A percentile compares a stretch with the other conserved stretches of the same genome.
Evolutionary conservation across 192 early-diverging fungal genomes (phyloP).

Genomic region (Rhizoclosmatium sp.): DNA sequence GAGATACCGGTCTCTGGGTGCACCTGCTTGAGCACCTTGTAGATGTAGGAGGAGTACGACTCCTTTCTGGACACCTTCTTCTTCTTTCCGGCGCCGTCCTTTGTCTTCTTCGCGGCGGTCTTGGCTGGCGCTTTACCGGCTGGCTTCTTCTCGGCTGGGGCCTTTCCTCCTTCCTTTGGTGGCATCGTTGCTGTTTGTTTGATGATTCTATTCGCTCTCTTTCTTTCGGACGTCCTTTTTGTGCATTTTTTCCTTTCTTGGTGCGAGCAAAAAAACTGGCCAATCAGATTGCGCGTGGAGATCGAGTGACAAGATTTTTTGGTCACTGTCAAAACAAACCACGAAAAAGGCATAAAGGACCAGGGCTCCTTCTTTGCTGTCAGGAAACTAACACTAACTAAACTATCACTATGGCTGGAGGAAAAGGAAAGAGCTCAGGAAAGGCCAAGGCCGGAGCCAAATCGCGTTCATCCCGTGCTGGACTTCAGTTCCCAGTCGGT

Average conservation of each 20-base stretch:
- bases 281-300: no score
- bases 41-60: slow-evolving; percentile 96
- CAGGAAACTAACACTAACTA: slow-evolving; percentile 5
- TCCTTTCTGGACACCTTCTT: slow-evolving; percentile 81
- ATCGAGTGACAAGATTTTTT: no score
- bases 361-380: not conserved
- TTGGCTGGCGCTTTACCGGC: slow-evolving; percentile 77
- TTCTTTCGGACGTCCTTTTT: not conserved
- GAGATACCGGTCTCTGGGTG: slow-evolving; percentile 98
- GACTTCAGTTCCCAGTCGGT: slow-evolving; percentile 96
- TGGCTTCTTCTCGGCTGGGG: slow-evolving; percentile 47
- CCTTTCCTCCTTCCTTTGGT: slow-evolving; percentile 56
- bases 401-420: slow-evolving; percentile 40
- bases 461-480: slow-evolving; percentile 88
- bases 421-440: slow-evolving; percentile 51
- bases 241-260: no score
- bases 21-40: slow-evolving; percentile 97
- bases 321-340: not conserved
- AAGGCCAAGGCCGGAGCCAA: slow-evolving; percentile 55
- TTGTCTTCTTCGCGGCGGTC: slow-evolving; percentile 70
- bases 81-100: slow-evolving; percentile 66
- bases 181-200: slow-evolving; percentile 44
- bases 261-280: no score
- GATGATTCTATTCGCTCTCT: not conserved
- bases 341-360: not conserved